Evolutionary conservation across 352 stramenopile genomes (phyloP), one percentile per base, ranked within the genome.

Genomic region (Phytophthora foliorum): DNA sequence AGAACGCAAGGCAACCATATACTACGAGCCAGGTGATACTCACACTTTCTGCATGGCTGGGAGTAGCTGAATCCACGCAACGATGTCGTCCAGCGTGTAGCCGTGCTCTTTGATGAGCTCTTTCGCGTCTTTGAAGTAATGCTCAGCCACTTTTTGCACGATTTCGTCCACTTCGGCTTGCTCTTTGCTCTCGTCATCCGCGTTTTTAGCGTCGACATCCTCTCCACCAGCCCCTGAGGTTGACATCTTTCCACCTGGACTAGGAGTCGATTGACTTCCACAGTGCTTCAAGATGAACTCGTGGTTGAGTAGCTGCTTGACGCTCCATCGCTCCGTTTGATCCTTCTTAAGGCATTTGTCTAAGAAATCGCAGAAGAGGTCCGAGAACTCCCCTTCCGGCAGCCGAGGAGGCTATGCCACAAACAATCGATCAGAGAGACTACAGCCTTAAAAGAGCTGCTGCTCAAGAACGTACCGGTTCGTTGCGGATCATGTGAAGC

Each of bases 401-500:
- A 95, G 70, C 13, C 73, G 81, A 27, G 84, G 88, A 24, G 88
- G 88, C 86, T 63, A 65, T 49, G 13, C 21, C 21, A 39, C 46
- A 65, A 57, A 22, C 24, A 4, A 54, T 50, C 53, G 11, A 27
- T 55, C 6, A 69, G 22, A 24, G 31, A 6, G 22, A 39, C 8
- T 16, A n/a, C 7, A 22, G 0, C 39, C 10, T 19, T 46, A 38
- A 1, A 44, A 21, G 10, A 16, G 45, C 14, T 53, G 3, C 0
- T 16, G 24, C 38, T 45, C 19, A 27, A 25, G 9, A 57, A 46
- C 80, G 16, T 69, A 93, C 86, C 48, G 81, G 74, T 53, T 94
- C 86, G 50, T 96, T 96, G 63, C 88, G 86, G 38, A 96, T 94
- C 78, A 92, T 94, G 72, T 96, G 85, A 4, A 98, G 78, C 14